Conservation (phyloP, 2,329 filamentous ascomycete genomes). For the Zymoseptoria tritici region DNA sequence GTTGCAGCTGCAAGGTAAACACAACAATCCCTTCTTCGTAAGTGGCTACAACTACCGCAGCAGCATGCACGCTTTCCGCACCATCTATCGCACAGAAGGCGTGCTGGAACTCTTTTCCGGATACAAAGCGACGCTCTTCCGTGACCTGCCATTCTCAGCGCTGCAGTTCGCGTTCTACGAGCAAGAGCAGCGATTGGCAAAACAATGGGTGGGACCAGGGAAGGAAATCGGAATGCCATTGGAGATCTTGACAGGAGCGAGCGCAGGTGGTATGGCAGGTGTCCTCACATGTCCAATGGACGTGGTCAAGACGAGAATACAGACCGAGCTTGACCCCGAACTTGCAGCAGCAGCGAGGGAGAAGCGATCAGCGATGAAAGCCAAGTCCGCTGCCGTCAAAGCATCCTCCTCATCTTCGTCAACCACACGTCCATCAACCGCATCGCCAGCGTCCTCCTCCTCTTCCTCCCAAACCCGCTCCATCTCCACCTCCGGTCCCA, state of each 20-base stretch:
- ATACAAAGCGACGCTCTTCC: slow-evolving; percentile 92
- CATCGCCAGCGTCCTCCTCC: slow-evolving; percentile 1
- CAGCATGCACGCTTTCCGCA: slow-evolving; percentile 74
- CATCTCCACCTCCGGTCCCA: slow-evolving; percentile 87
- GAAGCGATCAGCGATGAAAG: slow-evolving; percentile 12
- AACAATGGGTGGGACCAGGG: slow-evolving; percentile 62
- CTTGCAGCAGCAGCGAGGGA: slow-evolving; percentile 27
- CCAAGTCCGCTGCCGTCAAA: not conserved
- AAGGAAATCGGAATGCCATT: slow-evolving; percentile 77
- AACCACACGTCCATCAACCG: slow-evolving; percentile 11
- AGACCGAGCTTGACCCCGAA: slow-evolving; percentile 71
- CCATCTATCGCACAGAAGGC: slow-evolving; percentile 77
- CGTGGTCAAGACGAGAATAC: slow-evolving; percentile 92
- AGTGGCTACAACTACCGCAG: slow-evolving; percentile 95
- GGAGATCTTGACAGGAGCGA: slow-evolving; percentile 82
- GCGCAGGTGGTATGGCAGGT: slow-evolving; percentile 84
- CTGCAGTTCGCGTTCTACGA: slow-evolving; percentile 98
- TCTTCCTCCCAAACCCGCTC: slow-evolving; percentile 26
- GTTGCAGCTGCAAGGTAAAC: slow-evolving; percentile 84
- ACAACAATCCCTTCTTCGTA: slow-evolving; percentile 88
- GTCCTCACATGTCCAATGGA: slow-evolving; percentile 93
- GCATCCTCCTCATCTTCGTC: not conserved
- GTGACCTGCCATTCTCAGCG: slow-evolving; percentile 91
- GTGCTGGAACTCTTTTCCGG: slow-evolving; percentile 83
- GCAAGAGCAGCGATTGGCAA: slow-evolving; percentile 77